A percentile compares a stretch with the other conserved stretches of the same genome.
Evolutionary conservation across 176 grass and related monocot genomes (phyloP).

Genomic region (Eleusine indica): DNA sequence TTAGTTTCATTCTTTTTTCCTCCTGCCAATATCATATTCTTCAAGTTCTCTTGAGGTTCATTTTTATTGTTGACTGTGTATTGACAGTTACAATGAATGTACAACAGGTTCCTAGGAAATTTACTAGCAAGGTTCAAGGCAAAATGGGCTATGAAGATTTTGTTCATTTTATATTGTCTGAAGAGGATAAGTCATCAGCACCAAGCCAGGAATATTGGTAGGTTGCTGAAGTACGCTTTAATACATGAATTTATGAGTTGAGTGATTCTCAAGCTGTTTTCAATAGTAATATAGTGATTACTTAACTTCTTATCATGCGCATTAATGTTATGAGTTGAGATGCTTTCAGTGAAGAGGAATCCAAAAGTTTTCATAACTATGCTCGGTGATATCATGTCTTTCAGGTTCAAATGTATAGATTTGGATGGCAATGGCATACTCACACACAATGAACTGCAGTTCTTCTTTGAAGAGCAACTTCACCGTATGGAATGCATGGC

Average conservation of each 20-base stretch:
- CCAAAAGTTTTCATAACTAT: constrained; percentile 29
- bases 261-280: constrained; percentile 23
- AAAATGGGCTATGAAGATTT: constrained; percentile 98
- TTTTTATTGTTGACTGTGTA: constrained; percentile 3
- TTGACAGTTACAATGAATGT: constrained; percentile 26
- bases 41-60: constrained; percentile 9
- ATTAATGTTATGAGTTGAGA: constrained; percentile 16
- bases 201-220: constrained; percentile 85
- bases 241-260: constrained; percentile 1
- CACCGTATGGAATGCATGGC: constrained; percentile 99
- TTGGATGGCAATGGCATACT: constrained; percentile 90
- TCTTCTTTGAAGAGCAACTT: constrained; percentile 96
- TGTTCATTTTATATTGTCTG: constrained; percentile 91
- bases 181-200: constrained; percentile 86
- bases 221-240: constrained; percentile 21
- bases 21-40: constrained; percentile 15
- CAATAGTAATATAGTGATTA: constrained; percentile 14
- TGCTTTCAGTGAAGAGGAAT: constrained; percentile 1
- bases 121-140: constrained; percentile 79
- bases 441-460: constrained; percentile 87
- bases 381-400: constrained; percentile 30
- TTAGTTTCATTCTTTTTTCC: constrained; percentile 41
- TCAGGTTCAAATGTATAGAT: constrained; percentile 96
- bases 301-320: background rate
- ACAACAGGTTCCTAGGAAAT: constrained; percentile 84